These are phyloP conservation scores for Ramalina peruviana DNA, from an alignment of 495 filamentous ascomycete genomes.

Conservation along the genomic window DNA sequence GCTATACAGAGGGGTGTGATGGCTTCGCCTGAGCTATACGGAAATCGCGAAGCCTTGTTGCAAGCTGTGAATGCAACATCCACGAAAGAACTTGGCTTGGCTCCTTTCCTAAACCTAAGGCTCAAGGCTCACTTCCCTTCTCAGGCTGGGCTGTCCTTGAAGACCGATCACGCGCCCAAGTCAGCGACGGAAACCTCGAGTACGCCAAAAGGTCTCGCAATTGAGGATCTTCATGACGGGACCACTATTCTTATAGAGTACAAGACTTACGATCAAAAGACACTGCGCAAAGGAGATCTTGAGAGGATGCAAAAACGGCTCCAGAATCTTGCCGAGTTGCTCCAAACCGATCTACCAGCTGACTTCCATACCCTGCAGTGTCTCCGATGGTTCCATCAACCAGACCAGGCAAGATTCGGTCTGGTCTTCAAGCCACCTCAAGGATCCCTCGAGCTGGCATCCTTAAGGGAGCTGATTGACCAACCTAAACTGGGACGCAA, in stretches of 20 bases:
- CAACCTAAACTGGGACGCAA: background rate
- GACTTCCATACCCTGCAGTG: background rate
- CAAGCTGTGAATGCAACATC: background rate
- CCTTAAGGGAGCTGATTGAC: background rate
- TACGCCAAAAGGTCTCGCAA: background rate
- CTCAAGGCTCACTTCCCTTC: background rate
- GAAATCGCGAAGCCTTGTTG: background rate
- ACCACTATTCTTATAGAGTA: background rate
- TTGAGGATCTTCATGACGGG: background rate
- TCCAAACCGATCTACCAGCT: background rate
- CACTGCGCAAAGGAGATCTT: background rate
- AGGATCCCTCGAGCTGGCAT: background rate
- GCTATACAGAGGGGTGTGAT: background rate
- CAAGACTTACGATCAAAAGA: background rate
- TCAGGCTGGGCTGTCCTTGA: background rate
- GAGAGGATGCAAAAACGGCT: background rate
- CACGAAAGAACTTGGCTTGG: background rate
- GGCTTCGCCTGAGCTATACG: background rate
- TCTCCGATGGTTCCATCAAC: conserved; percentile 1
- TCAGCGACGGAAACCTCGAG: background rate
- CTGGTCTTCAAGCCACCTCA: background rate
- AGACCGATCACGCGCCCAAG: background rate
- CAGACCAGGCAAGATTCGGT: background rate
- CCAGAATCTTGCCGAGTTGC: background rate
- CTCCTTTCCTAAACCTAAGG: background rate